Evolutionary conservation across 192 early-diverging fungal species (phyloP).

Genomic region (Gaertneriomyces semiglobifer): DNA sequence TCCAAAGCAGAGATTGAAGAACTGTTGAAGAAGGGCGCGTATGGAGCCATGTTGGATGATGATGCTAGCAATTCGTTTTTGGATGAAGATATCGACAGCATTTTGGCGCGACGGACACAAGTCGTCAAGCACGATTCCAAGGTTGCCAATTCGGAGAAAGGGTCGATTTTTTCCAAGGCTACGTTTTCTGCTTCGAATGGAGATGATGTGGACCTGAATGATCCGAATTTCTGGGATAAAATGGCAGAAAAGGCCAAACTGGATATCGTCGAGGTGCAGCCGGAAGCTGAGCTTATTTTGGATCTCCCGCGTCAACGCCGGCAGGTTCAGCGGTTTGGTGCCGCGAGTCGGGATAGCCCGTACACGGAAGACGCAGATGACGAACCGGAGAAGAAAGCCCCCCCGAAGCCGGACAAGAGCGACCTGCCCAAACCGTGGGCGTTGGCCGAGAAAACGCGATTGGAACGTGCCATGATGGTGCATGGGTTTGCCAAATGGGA

Average conservation of each 20-base stretch:
- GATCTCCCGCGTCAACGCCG: constrained; percentile 65
- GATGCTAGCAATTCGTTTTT: constrained; percentile 71
- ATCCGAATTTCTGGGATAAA: constrained; percentile 89
- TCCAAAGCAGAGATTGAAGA: constrained; percentile 79
- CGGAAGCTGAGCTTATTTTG: constrained; percentile 63
- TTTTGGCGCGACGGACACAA: constrained; percentile 70
- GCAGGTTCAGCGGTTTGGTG: constrained; percentile 62
- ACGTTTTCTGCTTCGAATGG: constrained; percentile 57
- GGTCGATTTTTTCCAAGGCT: constrained; percentile 85
- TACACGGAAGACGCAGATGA: constrained; percentile 22
- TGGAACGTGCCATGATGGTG: constrained; percentile 56
- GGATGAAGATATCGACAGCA: constrained; percentile 86
- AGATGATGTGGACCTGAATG: constrained; percentile 72
- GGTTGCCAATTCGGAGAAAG: constrained; percentile 43
- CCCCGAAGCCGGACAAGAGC: neutral
- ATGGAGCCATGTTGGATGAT: constrained; percentile 83
- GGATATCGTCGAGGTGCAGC: constrained; percentile 52
- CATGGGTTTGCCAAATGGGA: constrained; percentile 59
- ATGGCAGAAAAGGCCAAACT: constrained; percentile 74
- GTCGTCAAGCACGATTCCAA: constrained; percentile 73
- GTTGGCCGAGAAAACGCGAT: constrained; percentile 45
- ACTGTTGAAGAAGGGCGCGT: constrained; percentile 83
- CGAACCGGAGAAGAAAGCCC: constrained; percentile 6
- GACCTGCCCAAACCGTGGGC: constrained; percentile 46
- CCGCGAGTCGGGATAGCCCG: constrained; percentile 37